Percentiles rank a stretch among this genome's conserved stretches.
Conservation (phyloP, 495 filamentous ascomycete species). For the Penicillium arizonense region DNA sequence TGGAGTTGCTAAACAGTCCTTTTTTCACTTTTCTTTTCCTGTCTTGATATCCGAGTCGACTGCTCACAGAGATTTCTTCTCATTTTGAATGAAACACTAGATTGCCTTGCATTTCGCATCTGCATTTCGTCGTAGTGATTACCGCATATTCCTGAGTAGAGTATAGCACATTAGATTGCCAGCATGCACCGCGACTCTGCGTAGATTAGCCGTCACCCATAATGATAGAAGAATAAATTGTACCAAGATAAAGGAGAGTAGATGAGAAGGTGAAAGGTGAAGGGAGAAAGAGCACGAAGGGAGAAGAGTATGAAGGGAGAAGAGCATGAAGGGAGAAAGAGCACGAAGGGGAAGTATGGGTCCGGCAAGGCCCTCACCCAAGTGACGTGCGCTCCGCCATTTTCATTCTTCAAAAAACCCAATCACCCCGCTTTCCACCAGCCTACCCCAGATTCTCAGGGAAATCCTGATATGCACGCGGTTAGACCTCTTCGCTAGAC, state of each 20-base stretch:
- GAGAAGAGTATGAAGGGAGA: too few relatives aligned
- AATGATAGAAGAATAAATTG: too few relatives aligned
- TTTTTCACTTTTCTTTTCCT: constrained; percentile 9
- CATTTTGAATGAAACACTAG: constrained; percentile 8
- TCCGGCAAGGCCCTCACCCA: neutral
- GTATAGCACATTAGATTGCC: neutral
- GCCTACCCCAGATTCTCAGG: neutral
- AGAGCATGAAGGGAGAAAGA: too few relatives aligned
- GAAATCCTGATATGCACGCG: neutral
- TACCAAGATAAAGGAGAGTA: too few relatives aligned
- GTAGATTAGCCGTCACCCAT: too few relatives aligned
- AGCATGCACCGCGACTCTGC: too few relatives aligned
- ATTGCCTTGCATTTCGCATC: neutral
- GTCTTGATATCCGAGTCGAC: constrained; percentile 37
- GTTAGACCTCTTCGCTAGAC: constrained; percentile 5
- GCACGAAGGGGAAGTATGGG: neutral
- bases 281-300: too few relatives aligned
- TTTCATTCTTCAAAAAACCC: constrained; percentile 1
- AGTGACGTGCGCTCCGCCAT: constrained; percentile 8
- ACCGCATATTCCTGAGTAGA: neutral
- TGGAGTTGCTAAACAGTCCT: constrained; percentile 8
- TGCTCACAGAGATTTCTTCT: constrained; percentile 14
- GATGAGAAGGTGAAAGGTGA: too few relatives aligned
- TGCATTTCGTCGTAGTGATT: neutral
- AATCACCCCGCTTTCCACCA: constrained; percentile 7